Evolutionary conservation across 257 asterid genomes (phyloP).

Genomic region (Buddleja alternifolia): DNA sequence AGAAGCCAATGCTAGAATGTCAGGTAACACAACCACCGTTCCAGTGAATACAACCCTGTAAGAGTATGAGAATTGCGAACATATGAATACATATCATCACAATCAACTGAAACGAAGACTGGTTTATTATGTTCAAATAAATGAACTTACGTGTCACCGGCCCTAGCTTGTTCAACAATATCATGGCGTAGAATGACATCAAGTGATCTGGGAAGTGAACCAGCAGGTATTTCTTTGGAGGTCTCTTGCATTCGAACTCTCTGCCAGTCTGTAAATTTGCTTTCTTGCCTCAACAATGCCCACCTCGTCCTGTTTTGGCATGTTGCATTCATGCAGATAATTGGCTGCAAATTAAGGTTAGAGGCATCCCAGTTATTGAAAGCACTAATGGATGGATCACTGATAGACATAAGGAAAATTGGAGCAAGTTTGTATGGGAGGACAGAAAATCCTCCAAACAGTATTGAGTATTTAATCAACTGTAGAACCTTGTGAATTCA

Average conservation of each 20-base stretch:
- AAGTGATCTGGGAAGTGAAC: constrained; percentile 96
- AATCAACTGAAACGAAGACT: constrained; percentile 1
- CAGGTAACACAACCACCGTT: constrained; percentile 90
- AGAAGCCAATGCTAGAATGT: constrained; percentile 83
- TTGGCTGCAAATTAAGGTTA: constrained; percentile 61
- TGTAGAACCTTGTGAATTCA: not conserved
- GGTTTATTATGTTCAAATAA: not conserved
- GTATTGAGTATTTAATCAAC: not conserved
- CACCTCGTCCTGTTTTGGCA: constrained; percentile 81
- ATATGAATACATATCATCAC: constrained; percentile 11
- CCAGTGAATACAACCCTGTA: constrained; percentile 96
- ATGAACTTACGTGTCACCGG: constrained; percentile 84
- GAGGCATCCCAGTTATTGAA: not conserved
- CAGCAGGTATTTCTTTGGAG: constrained; percentile 96
- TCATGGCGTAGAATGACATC: constrained; percentile 96
- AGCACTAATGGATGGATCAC: not conserved
- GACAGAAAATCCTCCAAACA: not conserved
- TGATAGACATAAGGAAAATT: not conserved
- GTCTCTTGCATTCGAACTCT: constrained; percentile 98
- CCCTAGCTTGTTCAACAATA: constrained; percentile 96
- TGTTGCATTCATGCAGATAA: constrained; percentile 88
- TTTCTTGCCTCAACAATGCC: constrained; percentile 97
- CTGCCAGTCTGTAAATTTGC: constrained; percentile 99
- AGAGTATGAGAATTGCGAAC: constrained; percentile 2
- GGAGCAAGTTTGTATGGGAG: not conserved